Percentiles rank a stretch among this genome's conserved stretches.
These are phyloP conservation scores for Phytopythium litorale DNA, from an alignment of 352 stramenopile genomes.

Conservation along the genomic window DNA sequence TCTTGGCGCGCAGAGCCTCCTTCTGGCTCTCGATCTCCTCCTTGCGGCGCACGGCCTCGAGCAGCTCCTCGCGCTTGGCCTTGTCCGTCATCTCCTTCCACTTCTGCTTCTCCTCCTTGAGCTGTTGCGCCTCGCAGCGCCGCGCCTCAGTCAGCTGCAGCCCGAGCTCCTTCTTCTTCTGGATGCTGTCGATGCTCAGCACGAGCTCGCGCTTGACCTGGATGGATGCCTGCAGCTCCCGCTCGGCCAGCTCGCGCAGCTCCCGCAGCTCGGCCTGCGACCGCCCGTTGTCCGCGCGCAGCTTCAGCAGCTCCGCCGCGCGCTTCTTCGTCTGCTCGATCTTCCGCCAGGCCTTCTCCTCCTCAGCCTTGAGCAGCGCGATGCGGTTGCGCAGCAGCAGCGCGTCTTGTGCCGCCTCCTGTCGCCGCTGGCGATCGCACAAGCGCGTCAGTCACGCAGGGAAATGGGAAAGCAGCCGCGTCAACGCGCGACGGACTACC, in stretches of 20 bases:
- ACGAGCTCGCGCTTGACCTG: slow-evolving; percentile 70
- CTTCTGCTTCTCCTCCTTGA: slow-evolving; percentile 82
- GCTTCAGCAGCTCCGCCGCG: slow-evolving; percentile 60
- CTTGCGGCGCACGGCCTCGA: slow-evolving; percentile 63
- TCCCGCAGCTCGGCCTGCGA: slow-evolving; percentile 64
- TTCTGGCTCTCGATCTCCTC: slow-evolving; percentile 70
- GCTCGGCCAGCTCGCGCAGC: slow-evolving; percentile 43
- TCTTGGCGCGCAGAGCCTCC: slow-evolving; percentile 59
- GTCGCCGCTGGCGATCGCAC: slow-evolving; percentile 34
- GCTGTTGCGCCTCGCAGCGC: slow-evolving; percentile 56
- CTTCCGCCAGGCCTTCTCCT: slow-evolving; percentile 83
- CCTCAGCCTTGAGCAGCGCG: slow-evolving; percentile 71
- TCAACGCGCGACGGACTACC: slow-evolving; percentile 16
- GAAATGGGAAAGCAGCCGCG: neutral
- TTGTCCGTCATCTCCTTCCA: slow-evolving; percentile 68
- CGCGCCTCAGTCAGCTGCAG: slow-evolving; percentile 64
- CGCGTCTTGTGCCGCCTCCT: slow-evolving; percentile 74
- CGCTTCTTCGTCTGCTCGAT: slow-evolving; percentile 80
- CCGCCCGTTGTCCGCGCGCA: slow-evolving; percentile 62
- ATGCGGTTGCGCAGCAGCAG: slow-evolving; percentile 79
- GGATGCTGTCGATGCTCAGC: slow-evolving; percentile 72
- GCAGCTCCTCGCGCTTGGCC: slow-evolving; percentile 60
- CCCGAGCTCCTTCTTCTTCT: slow-evolving; percentile 77
- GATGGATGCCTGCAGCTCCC: slow-evolving; percentile 69
- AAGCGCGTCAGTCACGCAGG: neutral